These are phyloP conservation scores for Mortierella sp. DNA, from an alignment of 371 early-diverging fungal species.

Conservation along the genomic window DNA sequence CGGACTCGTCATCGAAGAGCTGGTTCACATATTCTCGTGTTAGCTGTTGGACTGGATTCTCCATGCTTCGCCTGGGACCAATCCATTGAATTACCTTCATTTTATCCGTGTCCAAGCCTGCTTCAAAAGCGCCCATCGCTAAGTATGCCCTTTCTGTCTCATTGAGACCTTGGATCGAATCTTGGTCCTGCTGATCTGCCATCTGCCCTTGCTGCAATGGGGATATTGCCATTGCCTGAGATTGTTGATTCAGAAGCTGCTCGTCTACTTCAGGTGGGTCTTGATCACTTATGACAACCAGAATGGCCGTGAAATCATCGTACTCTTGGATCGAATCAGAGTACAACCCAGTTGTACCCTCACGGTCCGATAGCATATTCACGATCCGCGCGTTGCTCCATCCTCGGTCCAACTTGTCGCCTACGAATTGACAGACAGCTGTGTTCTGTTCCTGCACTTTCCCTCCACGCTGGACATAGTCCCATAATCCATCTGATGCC, in stretches of 20 bases:
- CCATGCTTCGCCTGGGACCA: not conserved
- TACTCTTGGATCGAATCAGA: slow-evolving; percentile 54
- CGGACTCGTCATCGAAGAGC: too few species aligned
- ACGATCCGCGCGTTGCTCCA: slow-evolving; percentile 48
- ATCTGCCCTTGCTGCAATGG: too few species aligned
- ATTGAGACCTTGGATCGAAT: too few species aligned
- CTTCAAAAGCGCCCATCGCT: too few species aligned
- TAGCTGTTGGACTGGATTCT: not conserved
- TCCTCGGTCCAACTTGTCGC: slow-evolving; percentile 54
- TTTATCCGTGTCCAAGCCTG: not conserved
- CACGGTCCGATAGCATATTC: slow-evolving; percentile 43
- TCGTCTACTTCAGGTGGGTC: not conserved
- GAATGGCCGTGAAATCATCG: slow-evolving; percentile 55
- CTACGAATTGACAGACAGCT: slow-evolving; percentile 44
- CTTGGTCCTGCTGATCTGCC: too few species aligned
- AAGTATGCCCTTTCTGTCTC: too few species aligned
- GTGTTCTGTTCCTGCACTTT: slow-evolving; percentile 49
- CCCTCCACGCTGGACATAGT: slow-evolving; percentile 40
- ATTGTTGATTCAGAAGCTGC: not conserved
- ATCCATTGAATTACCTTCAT: too few species aligned
- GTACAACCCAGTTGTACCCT: slow-evolving; percentile 35
- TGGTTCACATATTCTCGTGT: too few species aligned
- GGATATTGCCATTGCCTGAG: not conserved
- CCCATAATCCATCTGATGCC: slow-evolving; percentile 56
- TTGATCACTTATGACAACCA: slow-evolving; percentile 35